Percentiles rank a stretch among this genome's conserved stretches.
These are phyloP conservation scores for Penicillium paneum DNA, from an alignment of 2,329 filamentous ascomycete genomes.

Conservation along the genomic window DNA sequence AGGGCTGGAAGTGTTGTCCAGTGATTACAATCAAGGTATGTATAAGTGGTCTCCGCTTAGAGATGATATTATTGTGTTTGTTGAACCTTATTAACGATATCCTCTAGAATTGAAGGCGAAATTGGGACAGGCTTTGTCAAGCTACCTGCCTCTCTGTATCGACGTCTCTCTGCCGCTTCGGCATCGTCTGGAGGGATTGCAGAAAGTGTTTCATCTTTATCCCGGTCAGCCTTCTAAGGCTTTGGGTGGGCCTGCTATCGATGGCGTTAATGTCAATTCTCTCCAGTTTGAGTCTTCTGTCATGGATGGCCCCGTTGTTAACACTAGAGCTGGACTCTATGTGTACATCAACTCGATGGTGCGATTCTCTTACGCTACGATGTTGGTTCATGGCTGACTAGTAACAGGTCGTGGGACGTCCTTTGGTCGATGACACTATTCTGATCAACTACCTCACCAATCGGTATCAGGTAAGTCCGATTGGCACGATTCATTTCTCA, in stretches of 20 bases:
- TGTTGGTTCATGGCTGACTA: conserved; percentile 31
- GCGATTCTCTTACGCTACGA: conserved; percentile 11
- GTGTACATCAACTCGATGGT: conserved; percentile 80
- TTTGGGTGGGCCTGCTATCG: conserved; percentile 44
- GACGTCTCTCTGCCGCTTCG: conserved; percentile 40
- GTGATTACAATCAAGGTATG: conserved; percentile 35
- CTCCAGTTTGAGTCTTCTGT: conserved; percentile 55
- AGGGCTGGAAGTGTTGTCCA: conserved; percentile 37
- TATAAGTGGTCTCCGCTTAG: neutral
- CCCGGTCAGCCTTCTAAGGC: conserved; percentile 41
- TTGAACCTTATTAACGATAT: conserved; percentile 4
- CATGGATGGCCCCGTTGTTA: conserved; percentile 66
- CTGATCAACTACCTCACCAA: conserved; percentile 80
- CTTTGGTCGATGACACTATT: conserved; percentile 74
- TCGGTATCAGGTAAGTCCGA: conserved; percentile 66
- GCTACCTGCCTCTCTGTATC: conserved; percentile 41
- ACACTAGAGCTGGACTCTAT: conserved; percentile 78
- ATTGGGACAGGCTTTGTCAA: conserved; percentile 39
- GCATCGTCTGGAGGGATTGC: conserved; percentile 39
- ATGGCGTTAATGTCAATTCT: conserved; percentile 43
- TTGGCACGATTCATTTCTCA: neutral
- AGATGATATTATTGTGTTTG: neutral
- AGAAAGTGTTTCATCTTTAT: conserved; percentile 44
- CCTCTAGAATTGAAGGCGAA: conserved; percentile 35
- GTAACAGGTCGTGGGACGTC: conserved; percentile 70